Evolutionary conservation across 768 basidiomycete species (phyloP).

Genomic region (Steccherinum ochraceum): DNA sequence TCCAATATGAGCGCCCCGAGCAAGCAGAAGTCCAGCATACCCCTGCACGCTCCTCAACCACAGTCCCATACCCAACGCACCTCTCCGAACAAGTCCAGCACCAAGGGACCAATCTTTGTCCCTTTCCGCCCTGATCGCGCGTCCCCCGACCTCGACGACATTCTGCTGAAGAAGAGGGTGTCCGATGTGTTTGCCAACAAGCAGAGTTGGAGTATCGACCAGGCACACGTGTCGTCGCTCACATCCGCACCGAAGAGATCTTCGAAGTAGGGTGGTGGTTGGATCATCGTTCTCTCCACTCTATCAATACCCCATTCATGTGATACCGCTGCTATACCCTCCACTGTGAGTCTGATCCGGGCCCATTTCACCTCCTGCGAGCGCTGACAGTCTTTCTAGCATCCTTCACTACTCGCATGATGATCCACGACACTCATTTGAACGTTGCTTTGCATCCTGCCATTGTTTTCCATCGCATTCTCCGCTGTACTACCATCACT

Average conservation of each 20-base stretch:
- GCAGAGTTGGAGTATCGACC: conserved; percentile 23
- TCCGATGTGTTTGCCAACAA: conserved; percentile 23
- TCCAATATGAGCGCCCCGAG: neutral
- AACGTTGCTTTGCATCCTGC: neutral
- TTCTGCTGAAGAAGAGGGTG: conserved; percentile 31
- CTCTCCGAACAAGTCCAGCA: conserved; percentile 2
- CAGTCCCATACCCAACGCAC: conserved; percentile 10
- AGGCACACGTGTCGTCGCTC: conserved; percentile 7
- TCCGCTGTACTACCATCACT: neutral
- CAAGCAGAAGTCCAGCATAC: neutral
- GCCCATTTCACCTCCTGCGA: neutral
- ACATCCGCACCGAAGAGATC: conserved; percentile 5
- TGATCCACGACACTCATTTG: neutral
- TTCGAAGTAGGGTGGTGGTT: neutral
- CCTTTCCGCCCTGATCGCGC: conserved; percentile 44
- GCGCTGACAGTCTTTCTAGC: too few relatives aligned
- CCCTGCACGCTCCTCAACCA: conserved; percentile 21
- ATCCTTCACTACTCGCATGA: too few relatives aligned
- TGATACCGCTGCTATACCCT: conserved; percentile 16
- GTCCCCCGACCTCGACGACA: conserved; percentile 50
- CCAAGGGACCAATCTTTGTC: conserved; percentile 35
- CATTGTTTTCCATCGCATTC: neutral
- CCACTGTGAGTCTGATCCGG: neutral
- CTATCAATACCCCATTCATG: conserved; percentile 10
- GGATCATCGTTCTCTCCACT: neutral